Conservation (phyloP, 2,329 filamentous ascomycete genomes). For the Colletotrichum ledebouriae region DNA sequence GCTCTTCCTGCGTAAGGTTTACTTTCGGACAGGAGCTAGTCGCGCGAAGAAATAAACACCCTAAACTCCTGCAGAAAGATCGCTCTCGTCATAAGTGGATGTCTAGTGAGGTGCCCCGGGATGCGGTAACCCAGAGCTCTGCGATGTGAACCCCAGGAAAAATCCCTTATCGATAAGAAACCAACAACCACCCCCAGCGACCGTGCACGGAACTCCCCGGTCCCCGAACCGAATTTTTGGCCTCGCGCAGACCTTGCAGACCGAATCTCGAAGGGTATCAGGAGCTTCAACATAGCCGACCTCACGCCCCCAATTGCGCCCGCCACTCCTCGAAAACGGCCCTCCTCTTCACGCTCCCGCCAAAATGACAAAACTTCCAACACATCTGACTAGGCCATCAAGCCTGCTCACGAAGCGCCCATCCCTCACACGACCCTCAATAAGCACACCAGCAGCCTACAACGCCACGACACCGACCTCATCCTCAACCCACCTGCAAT, state of each 20-base stretch:
- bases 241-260: background rate
- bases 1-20: too few relatives aligned
- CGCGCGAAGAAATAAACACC: too few relatives aligned
- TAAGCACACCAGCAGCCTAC: slow-evolving; percentile 50
- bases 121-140: slow-evolving; percentile 3
- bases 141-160: slow-evolving; percentile 39
- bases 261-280: too few relatives aligned
- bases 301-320: slow-evolving; percentile 10
- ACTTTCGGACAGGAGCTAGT: too few relatives aligned
- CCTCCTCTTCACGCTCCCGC: background rate
- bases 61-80: too few relatives aligned
- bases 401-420: slow-evolving; percentile 12
- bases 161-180: slow-evolving; percentile 41
- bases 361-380: slow-evolving; percentile 40
- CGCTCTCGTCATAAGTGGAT: too few relatives aligned
- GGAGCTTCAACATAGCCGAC: background rate
- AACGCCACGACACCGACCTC: slow-evolving; percentile 27
- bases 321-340: background rate
- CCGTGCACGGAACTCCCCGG: slow-evolving; percentile 38
- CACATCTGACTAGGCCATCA: slow-evolving; percentile 36
- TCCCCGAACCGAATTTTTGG: slow-evolving; percentile 40
- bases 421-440: slow-evolving; percentile 27
- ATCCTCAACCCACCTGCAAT: slow-evolving; percentile 58
- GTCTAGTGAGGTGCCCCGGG: too few relatives aligned
- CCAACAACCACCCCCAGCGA: background rate